Conservation (phyloP, 2,329 filamentous ascomycete genomes). For the Fusarium irregulare region DNA sequence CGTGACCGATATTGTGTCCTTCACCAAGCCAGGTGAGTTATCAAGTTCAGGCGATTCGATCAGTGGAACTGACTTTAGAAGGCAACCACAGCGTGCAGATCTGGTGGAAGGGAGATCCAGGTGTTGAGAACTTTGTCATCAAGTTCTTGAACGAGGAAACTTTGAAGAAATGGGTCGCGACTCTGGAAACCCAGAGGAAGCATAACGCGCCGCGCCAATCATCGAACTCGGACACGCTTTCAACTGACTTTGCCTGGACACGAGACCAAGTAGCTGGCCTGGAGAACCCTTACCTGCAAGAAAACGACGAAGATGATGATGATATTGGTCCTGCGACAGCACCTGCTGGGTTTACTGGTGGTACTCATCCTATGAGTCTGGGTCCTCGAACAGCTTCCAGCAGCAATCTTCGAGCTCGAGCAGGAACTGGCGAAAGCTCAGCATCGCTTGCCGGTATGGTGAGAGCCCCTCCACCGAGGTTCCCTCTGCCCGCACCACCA, state of each 20-base stretch:
- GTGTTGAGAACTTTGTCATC: constrained; percentile 96
- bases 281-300: constrained; percentile 83
- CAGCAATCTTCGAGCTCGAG: constrained; percentile 79
- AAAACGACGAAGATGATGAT: constrained; percentile 69
- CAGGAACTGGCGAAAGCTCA: constrained; percentile 77
- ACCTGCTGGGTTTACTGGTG: constrained; percentile 52
- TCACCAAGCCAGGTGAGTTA: constrained; percentile 83
- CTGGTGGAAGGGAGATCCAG: constrained; percentile 97
- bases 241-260: constrained; percentile 85
- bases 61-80: constrained; percentile 54
- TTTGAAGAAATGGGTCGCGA: constrained; percentile 90
- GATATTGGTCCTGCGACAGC: constrained; percentile 56
- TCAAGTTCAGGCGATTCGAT: background rate
- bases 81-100: constrained; percentile 96
- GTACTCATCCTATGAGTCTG: constrained; percentile 39
- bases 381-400: constrained; percentile 68
- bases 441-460: constrained; percentile 67
- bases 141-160: constrained; percentile 90
- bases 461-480: constrained; percentile 75
- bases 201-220: constrained; percentile 64
- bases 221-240: constrained; percentile 60
- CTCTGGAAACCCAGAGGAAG: constrained; percentile 82
- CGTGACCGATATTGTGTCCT: constrained; percentile 90
- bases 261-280: constrained; percentile 72
- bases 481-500: constrained; percentile 72